These are phyloP conservation scores for Macrocybe gigantea DNA, from an alignment of 768 basidiomycete genomes.

Conservation along the genomic window DNA sequence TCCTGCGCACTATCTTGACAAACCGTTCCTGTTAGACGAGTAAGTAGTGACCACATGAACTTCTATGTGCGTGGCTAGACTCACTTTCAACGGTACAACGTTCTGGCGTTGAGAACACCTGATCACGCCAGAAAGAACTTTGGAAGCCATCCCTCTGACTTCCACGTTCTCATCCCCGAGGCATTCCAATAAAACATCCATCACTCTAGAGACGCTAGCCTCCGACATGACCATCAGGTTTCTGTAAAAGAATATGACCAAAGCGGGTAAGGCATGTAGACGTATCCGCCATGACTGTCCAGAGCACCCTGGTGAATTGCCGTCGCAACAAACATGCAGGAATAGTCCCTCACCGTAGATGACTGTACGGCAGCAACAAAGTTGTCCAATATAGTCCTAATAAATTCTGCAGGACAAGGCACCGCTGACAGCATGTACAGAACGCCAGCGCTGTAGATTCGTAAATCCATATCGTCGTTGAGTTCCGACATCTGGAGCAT, in stretches of 20 bases:
- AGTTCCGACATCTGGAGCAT: slow-evolving; percentile 88
- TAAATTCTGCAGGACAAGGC: slow-evolving; percentile 62
- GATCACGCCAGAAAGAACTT: slow-evolving; percentile 79
- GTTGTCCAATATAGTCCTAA: slow-evolving; percentile 52
- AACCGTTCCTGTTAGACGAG: slow-evolving; percentile 66
- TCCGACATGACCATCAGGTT: slow-evolving; percentile 76
- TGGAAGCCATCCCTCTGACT: slow-evolving; percentile 87
- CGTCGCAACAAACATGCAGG: slow-evolving; percentile 15
- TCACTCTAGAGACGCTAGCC: slow-evolving; percentile 58
- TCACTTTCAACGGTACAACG: slow-evolving; percentile 78
- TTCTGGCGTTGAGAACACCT: slow-evolving; percentile 87
- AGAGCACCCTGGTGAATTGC: slow-evolving; percentile 15
- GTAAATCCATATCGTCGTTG: slow-evolving; percentile 79
- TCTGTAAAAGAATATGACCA: slow-evolving; percentile 89
- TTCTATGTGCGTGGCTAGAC: slow-evolving; percentile 9
- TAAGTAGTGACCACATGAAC: slow-evolving; percentile 5
- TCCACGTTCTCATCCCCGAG: slow-evolving; percentile 88
- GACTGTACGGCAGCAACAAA: slow-evolving; percentile 71
- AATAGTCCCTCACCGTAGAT: slow-evolving; percentile 53
- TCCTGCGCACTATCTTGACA: slow-evolving; percentile 51
- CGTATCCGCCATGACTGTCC: slow-evolving; percentile 86
- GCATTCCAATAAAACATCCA: slow-evolving; percentile 82
- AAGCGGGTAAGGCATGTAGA: slow-evolving; percentile 78
- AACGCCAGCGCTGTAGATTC: slow-evolving; percentile 74
- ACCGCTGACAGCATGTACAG: slow-evolving; percentile 80